phyloP scores from a whole-genome alignment of 2,329 filamentous ascomycete genomes.

The Xylaria sp. region DNA sequence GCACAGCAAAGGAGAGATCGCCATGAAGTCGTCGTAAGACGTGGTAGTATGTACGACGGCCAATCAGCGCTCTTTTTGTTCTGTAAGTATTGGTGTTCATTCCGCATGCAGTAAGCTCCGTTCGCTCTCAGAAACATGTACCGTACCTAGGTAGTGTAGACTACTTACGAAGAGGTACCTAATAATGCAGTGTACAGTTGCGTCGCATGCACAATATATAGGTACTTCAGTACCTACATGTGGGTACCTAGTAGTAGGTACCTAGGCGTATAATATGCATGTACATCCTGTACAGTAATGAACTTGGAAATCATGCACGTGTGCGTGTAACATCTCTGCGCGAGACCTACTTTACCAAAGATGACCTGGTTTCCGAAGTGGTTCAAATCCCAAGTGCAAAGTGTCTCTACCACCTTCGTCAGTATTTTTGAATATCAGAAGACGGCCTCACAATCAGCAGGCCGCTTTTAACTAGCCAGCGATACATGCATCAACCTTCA shows the following conservation, averaged over 20 bases:
- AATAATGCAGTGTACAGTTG: too few species aligned
- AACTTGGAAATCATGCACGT: too few species aligned
- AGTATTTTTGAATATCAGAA: neutral
- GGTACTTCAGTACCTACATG: neutral
- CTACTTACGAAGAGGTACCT: too few species aligned
- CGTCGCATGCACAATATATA: neutral
- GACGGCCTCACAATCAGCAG: neutral
- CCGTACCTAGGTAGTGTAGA: neutral
- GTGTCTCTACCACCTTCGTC: neutral
- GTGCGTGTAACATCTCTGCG: neutral
- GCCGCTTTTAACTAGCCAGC: neutral
- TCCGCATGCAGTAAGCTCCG: neutral
- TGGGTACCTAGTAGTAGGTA: neutral
- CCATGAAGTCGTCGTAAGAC: neutral
- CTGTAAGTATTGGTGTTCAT: neutral
- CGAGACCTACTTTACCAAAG: neutral
- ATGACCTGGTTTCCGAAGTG: neutral
- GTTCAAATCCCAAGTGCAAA: neutral
- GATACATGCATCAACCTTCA: neutral
- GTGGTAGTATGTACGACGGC: neutral
- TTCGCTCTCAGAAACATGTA: neutral
- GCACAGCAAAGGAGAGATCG: neutral
- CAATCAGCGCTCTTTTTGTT: neutral
- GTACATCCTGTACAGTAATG: neutral
- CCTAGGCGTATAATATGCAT: too few species aligned